These are phyloP conservation scores for Sporisorium sorghi DNA, from an alignment of 1,284 basidiomycete species.

Conservation along the genomic window DNA sequence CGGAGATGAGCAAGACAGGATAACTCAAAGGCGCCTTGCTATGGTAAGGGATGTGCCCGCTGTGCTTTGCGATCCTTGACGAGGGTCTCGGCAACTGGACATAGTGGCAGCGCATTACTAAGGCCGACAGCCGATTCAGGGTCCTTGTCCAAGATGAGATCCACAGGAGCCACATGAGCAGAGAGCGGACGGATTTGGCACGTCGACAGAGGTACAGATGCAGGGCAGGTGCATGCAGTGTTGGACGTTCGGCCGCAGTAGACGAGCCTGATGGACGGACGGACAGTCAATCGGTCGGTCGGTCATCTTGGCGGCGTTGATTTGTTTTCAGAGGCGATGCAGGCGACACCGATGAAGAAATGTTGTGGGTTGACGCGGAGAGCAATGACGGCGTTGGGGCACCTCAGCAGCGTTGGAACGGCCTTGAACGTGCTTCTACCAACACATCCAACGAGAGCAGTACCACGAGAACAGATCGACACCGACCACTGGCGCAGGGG, in stretches of 20 bases:
- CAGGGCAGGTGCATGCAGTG: background rate
- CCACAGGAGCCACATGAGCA: slow-evolving; percentile 8
- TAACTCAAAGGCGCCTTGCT: slow-evolving; percentile 2
- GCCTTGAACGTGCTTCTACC: background rate
- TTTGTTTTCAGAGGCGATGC: no score
- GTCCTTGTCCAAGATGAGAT: slow-evolving; percentile 5
- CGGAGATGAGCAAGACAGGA: background rate
- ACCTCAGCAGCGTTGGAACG: background rate
- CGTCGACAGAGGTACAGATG: no score
- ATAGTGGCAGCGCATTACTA: slow-evolving; percentile 18
- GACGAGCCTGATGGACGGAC: no score
- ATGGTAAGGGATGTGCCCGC: slow-evolving; percentile 15
- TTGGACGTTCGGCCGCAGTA: background rate
- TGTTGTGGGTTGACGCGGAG: background rate
- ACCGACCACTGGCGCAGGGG: background rate
- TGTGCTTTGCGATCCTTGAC: slow-evolving; percentile 28
- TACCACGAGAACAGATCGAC: background rate
- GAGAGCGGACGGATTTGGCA: background rate
- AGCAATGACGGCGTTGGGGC: background rate
- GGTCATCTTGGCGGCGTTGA: background rate
- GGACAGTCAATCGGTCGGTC: background rate
- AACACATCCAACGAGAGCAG: background rate
- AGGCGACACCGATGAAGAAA: background rate
- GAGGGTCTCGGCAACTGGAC: slow-evolving; percentile 27
- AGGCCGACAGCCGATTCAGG: slow-evolving; percentile 27